These are phyloP conservation scores for Avena insularis DNA, from an alignment of 176 grass and related monocot genomes.

Conservation along the genomic window DNA sequence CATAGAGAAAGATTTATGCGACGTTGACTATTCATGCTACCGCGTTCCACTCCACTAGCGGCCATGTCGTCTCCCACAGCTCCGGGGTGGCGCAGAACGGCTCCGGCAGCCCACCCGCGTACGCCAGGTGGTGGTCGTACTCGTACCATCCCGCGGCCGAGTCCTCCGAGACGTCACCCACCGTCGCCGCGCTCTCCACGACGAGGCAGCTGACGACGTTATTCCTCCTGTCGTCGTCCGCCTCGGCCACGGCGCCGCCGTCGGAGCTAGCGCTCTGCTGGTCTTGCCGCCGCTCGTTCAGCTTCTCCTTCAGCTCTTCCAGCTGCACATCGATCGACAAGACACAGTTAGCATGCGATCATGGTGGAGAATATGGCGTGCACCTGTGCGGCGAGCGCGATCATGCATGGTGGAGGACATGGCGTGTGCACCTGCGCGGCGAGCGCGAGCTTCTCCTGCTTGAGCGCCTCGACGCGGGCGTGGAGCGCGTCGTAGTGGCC, in stretches of 20 bases:
- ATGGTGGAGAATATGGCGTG: background rate
- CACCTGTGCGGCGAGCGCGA: slow-evolving; percentile 54
- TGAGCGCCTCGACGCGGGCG: slow-evolving; percentile 46
- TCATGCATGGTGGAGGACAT: background rate
- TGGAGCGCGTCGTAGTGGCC: slow-evolving; percentile 58
- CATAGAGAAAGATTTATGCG: background rate
- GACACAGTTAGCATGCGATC: background rate
- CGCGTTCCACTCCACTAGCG: slow-evolving; percentile 54
- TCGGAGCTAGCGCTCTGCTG: slow-evolving; percentile 45
- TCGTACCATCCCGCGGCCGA: slow-evolving; percentile 17
- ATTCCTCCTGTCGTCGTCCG: slow-evolving; percentile 31
- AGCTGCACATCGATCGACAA: background rate
- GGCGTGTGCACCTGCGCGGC: slow-evolving; percentile 35
- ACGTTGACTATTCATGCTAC: slow-evolving; percentile 19
- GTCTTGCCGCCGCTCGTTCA: slow-evolving; percentile 34
- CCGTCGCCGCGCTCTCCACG: slow-evolving; percentile 13
- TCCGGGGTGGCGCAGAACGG: slow-evolving; percentile 48
- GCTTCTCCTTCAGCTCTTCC: slow-evolving; percentile 44
- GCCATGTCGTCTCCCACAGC: slow-evolving; percentile 62
- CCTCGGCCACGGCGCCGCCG: slow-evolving; percentile 9
- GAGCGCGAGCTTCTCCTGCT: slow-evolving; percentile 57
- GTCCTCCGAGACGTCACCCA: slow-evolving; percentile 8
- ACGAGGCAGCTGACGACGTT: background rate
- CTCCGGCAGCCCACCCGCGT: slow-evolving; percentile 32
- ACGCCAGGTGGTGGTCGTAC: slow-evolving; percentile 24